Evolutionary conservation across 164 flowering plant species (phyloP), one percentile per base, ranked within the genome.

Genomic region (Brasenia schreberi): DNA sequence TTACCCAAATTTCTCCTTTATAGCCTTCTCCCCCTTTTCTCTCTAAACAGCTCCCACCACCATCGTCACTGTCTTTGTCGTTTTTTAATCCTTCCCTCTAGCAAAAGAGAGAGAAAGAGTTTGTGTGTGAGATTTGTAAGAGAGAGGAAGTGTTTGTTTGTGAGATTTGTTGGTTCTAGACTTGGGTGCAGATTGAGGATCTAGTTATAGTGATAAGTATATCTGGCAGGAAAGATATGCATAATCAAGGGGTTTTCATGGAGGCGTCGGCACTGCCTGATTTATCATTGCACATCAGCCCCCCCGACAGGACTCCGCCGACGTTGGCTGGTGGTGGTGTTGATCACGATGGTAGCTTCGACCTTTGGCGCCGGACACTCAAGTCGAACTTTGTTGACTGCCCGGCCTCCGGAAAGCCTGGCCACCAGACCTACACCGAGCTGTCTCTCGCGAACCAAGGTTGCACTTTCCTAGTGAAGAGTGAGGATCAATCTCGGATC

Each of bases 281-380:
- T 79, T 86, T 86, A n/a, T 82, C 90, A 42, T 74, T 86, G n/a
- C 81, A 86, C 67, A 84, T 86, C 18, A 82, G 90, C 58, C 87
- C 81, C 5, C 90, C 90, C 5, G 77, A 74, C 68, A 66, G 45
- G 64, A 60, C 74, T 10, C 56, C 56, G 16, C 56, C 56, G 56
- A 14, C 56, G 16, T 14, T 16, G 3, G 56, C 56, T 49, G 16
- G 56, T 14, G 10, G 16, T 11, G 27, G 27, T 18, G 63, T 45
- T 43, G 72, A 70, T 14, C 67, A 59, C 16, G 79, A 74, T 11
- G 18, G 61, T 2, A 64, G 66, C 23, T 69, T 72, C 58, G 56
- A 75, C 59, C 65, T 72, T 16, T 68, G 72, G 71, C 59, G 69
- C 19, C 74, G 66, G 5, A 56, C 62, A 1, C 60, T 66, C 53